Conservation (phyloP, 139 green algal genomes). For the Chlorella ohadii region DNA sequence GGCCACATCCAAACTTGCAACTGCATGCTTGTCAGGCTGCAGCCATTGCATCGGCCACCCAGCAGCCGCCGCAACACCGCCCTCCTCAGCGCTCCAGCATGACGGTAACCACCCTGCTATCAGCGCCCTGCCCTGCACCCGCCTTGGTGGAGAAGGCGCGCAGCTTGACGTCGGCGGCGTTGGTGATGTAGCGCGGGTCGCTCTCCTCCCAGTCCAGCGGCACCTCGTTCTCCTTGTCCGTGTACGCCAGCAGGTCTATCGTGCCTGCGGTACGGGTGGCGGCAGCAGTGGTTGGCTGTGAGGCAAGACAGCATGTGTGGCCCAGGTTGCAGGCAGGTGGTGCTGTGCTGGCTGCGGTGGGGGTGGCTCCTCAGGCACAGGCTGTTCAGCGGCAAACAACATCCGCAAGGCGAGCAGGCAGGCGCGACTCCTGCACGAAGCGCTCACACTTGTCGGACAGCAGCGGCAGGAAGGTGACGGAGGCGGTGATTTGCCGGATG, state of each 20-base stretch:
- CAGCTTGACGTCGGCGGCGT: slow-evolving; percentile 85
- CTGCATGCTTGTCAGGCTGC: too few species aligned
- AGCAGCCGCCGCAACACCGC: too few species aligned
- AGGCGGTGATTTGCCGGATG: slow-evolving; percentile 94
- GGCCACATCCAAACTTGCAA: too few species aligned
- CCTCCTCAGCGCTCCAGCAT: too few species aligned
- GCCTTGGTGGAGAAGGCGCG: slow-evolving; percentile 94
- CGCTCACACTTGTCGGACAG: slow-evolving; percentile 85
- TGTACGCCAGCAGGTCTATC: slow-evolving; percentile 97
- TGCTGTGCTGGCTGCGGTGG: too few species aligned
- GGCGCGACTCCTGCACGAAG: neutral
- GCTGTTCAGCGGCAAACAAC: too few species aligned
- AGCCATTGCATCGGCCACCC: too few species aligned
- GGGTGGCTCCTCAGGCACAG: too few species aligned
- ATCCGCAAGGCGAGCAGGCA: too few species aligned
- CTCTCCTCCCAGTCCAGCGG: slow-evolving; percentile 93
- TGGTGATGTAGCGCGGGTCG: slow-evolving; percentile 84
- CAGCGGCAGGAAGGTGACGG: slow-evolving; percentile 95
- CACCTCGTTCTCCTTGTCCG: slow-evolving; percentile 74
- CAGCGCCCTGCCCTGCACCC: neutral
- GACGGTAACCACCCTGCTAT: too few species aligned
- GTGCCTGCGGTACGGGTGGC: slow-evolving; percentile 63
- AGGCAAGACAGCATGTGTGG: neutral
- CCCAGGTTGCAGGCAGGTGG: neutral
- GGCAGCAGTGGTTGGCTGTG: neutral